Evolutionary conservation across 2,329 filamentous ascomycete genomes (phyloP), one percentile per base, ranked within the genome.

Genomic region (Trichophyton schoenleinii): DNA sequence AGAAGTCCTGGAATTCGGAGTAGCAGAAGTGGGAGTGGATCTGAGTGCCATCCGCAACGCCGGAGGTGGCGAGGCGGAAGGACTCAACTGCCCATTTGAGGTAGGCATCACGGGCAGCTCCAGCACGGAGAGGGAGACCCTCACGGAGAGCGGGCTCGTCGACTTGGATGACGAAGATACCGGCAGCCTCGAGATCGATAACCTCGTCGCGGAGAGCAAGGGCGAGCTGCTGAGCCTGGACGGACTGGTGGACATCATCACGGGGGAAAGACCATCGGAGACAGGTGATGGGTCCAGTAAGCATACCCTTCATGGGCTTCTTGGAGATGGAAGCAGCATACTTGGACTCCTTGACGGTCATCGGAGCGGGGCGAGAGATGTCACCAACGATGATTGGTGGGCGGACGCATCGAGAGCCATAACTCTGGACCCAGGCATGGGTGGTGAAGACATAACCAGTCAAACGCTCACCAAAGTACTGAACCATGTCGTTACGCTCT

Each of bases 11-110:
- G 89, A 99, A 99, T 84, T 99, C 94, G 60, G 94, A 97, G 87
- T 99, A 99, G 80, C 94, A 99, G 89, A 99, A 99, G 84, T 99
- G 94, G 66, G 91, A 96, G 87, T 99, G 94, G 78, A 99, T 96
- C 84, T 99, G 94, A 69, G 94, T 99, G 63, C 87, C 89, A 78
- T 99, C 90, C 80, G 91, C 80, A 64, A 99, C 92, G 76, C 91
- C 94, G 64, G 91, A 86, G 70, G 91, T 95, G 68, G 92, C 87
- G 68, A 99, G 89, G 77, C 89, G 91, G 91, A 99, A 99, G 71
- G 91, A 91, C 81, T 96, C 87, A 72, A 99, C 94, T 64, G 94
- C 94, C 94, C 94, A 99, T 70, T 87, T 81, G 69, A 99, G 87
- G 85, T 99, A 99, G 73, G 89, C 89, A 76, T 95, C 90, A 75